Evolutionary conservation across 345 rosid genomes (phyloP).

Genomic region (Kernera saxatilis): DNA sequence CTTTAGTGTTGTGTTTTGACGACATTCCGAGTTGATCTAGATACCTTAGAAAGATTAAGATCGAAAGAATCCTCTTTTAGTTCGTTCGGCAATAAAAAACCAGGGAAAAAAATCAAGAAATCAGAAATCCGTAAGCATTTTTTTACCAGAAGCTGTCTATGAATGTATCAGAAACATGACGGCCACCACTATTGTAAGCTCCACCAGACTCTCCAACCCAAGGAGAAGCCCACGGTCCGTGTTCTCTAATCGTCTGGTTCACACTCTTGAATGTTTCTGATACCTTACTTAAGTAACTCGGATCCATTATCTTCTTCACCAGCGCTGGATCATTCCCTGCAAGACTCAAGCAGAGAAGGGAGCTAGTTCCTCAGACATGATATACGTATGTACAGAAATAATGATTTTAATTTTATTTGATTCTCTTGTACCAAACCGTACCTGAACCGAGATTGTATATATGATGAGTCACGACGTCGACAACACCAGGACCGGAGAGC

Average conservation of each 20-base stretch:
- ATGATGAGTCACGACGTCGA: slow-evolving; percentile 75
- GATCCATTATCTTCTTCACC: slow-evolving; percentile 72
- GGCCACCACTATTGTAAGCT: slow-evolving; percentile 94
- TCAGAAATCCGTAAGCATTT: too few species aligned
- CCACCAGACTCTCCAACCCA: slow-evolving; percentile 99
- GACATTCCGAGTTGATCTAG: slow-evolving; percentile 99
- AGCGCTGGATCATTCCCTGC: slow-evolving; percentile 79
- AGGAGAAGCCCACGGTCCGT: slow-evolving; percentile 88
- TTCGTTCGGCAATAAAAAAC: neutral
- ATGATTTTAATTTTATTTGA: neutral
- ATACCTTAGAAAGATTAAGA: slow-evolving; percentile 48
- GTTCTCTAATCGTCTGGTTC: slow-evolving; percentile 42
- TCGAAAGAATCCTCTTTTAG: neutral
- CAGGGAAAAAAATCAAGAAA: neutral
- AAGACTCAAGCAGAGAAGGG: slow-evolving; percentile 14
- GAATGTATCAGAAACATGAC: slow-evolving; percentile 73
- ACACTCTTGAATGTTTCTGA: slow-evolving; percentile 56
- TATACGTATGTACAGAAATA: neutral
- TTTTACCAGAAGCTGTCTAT: slow-evolving; percentile 88
- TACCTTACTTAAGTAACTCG: slow-evolving; percentile 49
- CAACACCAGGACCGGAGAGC: slow-evolving; percentile 58
- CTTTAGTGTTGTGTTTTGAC: slow-evolving; percentile 81
- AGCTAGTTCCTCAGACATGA: neutral
- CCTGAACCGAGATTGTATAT: slow-evolving; percentile 96
- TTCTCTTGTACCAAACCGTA: slow-evolving; percentile 4